Evolutionary conservation across 176 grass and related monocot species (phyloP).

Genomic region (Zoysia pacifica): DNA sequence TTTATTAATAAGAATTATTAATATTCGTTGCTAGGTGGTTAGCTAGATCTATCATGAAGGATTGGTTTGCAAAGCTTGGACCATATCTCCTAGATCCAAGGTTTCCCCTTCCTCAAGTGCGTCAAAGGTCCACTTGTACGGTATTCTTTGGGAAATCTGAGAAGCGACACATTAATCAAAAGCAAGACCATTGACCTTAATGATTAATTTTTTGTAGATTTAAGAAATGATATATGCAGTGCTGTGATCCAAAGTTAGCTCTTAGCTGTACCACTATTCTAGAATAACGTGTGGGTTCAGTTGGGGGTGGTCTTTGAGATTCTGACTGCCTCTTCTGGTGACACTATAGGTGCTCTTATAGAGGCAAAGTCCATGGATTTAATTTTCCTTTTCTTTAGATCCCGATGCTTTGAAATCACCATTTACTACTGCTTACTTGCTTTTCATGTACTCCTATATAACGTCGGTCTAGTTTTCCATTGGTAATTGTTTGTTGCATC

Average conservation of each 20-base stretch:
- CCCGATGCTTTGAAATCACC: slow-evolving; percentile 56
- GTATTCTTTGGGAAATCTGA: slow-evolving; percentile 33
- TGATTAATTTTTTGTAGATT: slow-evolving; percentile 31
- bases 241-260: slow-evolving; percentile 49
- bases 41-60: slow-evolving; percentile 39
- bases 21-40: slow-evolving; percentile 7
- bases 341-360: slow-evolving; percentile 30
- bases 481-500: not conserved
- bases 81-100: slow-evolving; percentile 57
- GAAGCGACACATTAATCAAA: slow-evolving; percentile 35
- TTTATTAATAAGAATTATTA: not conserved
- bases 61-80: slow-evolving; percentile 42
- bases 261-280: slow-evolving; percentile 42
- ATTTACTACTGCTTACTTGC: slow-evolving; percentile 37
- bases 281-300: slow-evolving; percentile 31
- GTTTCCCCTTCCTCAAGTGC: slow-evolving; percentile 25
- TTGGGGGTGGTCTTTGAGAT: slow-evolving; percentile 40
- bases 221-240: slow-evolving; percentile 3
- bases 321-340: slow-evolving; percentile 29
- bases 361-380: slow-evolving; percentile 25
- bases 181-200: slow-evolving; percentile 56
- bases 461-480: not conserved
- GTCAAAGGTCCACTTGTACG: slow-evolving; percentile 29
- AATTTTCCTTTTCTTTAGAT: slow-evolving; percentile 52
- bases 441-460: slow-evolving; percentile 1